Base-by-base conservation (phyloP, 2,329 filamentous ascomycete genomes). In the Epichloe aotearoae region DNA sequence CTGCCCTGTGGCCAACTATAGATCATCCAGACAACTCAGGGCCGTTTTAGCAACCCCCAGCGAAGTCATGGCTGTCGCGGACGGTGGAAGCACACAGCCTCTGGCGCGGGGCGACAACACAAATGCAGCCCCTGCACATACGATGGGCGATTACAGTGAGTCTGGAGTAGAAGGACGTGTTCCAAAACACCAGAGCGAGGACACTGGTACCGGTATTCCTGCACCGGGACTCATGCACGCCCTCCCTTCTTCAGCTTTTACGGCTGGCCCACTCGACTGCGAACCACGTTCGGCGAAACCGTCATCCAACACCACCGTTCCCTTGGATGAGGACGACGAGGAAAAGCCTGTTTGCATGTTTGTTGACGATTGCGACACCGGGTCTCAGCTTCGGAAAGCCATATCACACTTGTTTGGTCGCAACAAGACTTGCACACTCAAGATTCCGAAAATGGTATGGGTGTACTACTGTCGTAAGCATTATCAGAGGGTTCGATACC, bases 321-420 rank as follows among this genome's bases (percentile, higher is more conserved):
- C 50, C 7, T 7, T 46, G 15, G 54, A 46, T 17, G 51, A 59
- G 8, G 53, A 56, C 34, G 38, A 55, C 30, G 52, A 58, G 15
- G 61, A 63, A 34, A 59, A 63, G 5, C 61, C 65, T 14, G 62
- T 58, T 23, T 83, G 80, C 59, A 75, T 79, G 68, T 80, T 76
- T 55, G 73, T 76, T 15, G 63, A 70, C 1, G 69, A 76, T 53
- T 84, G 81, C 60, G 72, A 77, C 44, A 83, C 79, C 0, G 73
- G 73, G 4, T 80, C 79, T 5, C 73, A 78, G 50, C 75, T 76
- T 23, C 79, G 87, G 46, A 91, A 91, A 66, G 81, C 84, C 5
- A 84, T 91, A 53, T 88, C 84, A 0, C 86, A 93, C 60, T 77
- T 90, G 50, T 91, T 91, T 58, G 87, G 87, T 20, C 79, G 88